Conservation (phyloP, 2,329 filamentous ascomycete species). For the Chaetomium strumarium region DNA sequence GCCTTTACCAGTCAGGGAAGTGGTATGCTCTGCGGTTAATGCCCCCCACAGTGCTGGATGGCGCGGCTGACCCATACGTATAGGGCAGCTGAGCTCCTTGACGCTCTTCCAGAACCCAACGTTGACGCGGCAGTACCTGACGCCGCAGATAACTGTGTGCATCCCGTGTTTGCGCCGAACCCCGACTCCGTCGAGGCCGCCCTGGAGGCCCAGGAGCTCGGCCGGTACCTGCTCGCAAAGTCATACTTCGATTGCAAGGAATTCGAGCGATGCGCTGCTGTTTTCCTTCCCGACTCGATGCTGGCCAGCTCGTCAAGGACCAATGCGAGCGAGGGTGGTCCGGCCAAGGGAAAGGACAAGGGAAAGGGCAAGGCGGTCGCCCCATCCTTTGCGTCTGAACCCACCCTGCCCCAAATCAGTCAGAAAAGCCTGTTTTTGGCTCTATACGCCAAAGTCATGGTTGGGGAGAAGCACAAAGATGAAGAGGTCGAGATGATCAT, state of each 20-base stretch:
- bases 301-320: slow-evolving; percentile 60
- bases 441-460: slow-evolving; percentile 85
- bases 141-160: slow-evolving; percentile 35
- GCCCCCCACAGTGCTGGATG: not conserved
- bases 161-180: slow-evolving; percentile 48
- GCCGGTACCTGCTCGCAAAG: slow-evolving; percentile 84
- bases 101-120: slow-evolving; percentile 65
- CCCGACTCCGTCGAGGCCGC: slow-evolving; percentile 65
- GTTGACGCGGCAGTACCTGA: slow-evolving; percentile 39
- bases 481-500: slow-evolving; percentile 97
- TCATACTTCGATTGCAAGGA: slow-evolving; percentile 93
- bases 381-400: slow-evolving; percentile 17
- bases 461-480: slow-evolving; percentile 91
- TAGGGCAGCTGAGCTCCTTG: slow-evolving; percentile 91
- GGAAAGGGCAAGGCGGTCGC: slow-evolving; percentile 39
- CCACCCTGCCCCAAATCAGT: slow-evolving; percentile 56
- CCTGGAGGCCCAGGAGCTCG: slow-evolving; percentile 72
- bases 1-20: slow-evolving; percentile 93
- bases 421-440: slow-evolving; percentile 90
- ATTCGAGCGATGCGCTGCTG: slow-evolving; percentile 85
- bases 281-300: slow-evolving; percentile 77
- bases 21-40: slow-evolving; percentile 57
- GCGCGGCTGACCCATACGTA: slow-evolving; percentile 13
- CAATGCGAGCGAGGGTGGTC: slow-evolving; percentile 29
- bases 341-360: slow-evolving; percentile 23